These are phyloP conservation scores for Colletotrichum orbiculare DNA, from an alignment of 2,329 filamentous ascomycete genomes.

Conservation along the genomic window DNA sequence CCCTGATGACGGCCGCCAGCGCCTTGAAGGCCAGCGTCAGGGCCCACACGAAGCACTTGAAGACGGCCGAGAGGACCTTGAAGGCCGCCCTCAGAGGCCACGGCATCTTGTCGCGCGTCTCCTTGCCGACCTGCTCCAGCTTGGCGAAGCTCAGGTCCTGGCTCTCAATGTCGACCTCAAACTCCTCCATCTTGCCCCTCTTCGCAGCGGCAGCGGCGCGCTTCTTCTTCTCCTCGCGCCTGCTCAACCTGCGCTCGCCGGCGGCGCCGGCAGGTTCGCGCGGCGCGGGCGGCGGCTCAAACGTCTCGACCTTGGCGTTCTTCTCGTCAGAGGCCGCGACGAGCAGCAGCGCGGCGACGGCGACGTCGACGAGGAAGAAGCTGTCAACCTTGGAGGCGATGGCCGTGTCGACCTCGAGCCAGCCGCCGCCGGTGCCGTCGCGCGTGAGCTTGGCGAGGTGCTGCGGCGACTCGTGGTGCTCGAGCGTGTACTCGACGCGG, in stretches of 20 bases:
- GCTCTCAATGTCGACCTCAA: constrained; percentile 73
- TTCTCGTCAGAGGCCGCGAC: constrained; percentile 68
- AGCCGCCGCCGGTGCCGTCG: constrained; percentile 69
- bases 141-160: constrained; percentile 62
- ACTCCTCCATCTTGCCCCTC: constrained; percentile 62
- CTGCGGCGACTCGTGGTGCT: constrained; percentile 71
- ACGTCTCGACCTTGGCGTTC: constrained; percentile 61
- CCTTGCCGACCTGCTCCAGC: constrained; percentile 47
- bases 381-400: constrained; percentile 69
- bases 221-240: constrained; percentile 41
- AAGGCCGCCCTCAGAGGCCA: constrained; percentile 60
- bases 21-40: constrained; percentile 67
- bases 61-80: constrained; percentile 62
- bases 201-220: constrained; percentile 36
- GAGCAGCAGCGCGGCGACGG: constrained; percentile 68
- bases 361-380: constrained; percentile 72
- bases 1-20: constrained; percentile 60
- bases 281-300: constrained; percentile 66
- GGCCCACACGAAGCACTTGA: constrained; percentile 70
- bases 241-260: constrained; percentile 44
- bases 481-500: constrained; percentile 71
- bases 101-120: constrained; percentile 61
- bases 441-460: constrained; percentile 70
- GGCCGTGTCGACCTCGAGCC: constrained; percentile 70
- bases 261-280: constrained; percentile 35